Evolutionary conservation across 2,329 filamentous ascomycete genomes (phyloP), one percentile per base, ranked within the genome.

Genomic region (Alternaria longipes): DNA sequence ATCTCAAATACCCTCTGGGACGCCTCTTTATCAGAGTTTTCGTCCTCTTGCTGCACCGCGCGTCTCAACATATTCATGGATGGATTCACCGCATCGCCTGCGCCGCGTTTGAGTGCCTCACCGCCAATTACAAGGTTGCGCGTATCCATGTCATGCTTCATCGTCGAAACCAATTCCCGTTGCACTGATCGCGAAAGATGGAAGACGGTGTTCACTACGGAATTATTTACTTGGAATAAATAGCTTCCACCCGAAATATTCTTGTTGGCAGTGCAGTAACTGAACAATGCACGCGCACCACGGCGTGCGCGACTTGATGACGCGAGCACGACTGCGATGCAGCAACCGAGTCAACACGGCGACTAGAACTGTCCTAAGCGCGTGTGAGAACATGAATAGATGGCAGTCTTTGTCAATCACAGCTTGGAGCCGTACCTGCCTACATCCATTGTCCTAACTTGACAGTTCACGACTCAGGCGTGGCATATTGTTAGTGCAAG

Each of bases 111-210:
- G 46, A 60, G 28, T 62, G 56, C 32, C 65, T 64, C 66, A 70
- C 68, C 68, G 68, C 68, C 64, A 61, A 50, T 38, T 50, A 8
- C 46, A 50, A 36, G 30, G 54, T 64, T 65, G 60, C 54, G 56
- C 38, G 28, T 60, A 22, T 12, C 46, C 46, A 56, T 34, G 44
- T 41, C 56, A 26, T 38, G 44, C 26, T 49, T 34, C 36, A 28
- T 22, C 45, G 53, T 52, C 51, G 52, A 53, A 26, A 38, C 32
- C 14, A 12, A 20, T 14, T 32, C n/a, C 22, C 34, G 50, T 28
- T 40, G 56, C 26, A 34, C 16, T 49, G 20, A 18, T 24, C 28
- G 22, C 11, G 12, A 50, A 45, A 20, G 18, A 28, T 28, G 32
- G n/a, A 2, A 28, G 20, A 28, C 12, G 4, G 53, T 12, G 0